Base-by-base conservation (phyloP, 2,329 filamentous ascomycete genomes). In the Niveomyces coronatus region DNA sequence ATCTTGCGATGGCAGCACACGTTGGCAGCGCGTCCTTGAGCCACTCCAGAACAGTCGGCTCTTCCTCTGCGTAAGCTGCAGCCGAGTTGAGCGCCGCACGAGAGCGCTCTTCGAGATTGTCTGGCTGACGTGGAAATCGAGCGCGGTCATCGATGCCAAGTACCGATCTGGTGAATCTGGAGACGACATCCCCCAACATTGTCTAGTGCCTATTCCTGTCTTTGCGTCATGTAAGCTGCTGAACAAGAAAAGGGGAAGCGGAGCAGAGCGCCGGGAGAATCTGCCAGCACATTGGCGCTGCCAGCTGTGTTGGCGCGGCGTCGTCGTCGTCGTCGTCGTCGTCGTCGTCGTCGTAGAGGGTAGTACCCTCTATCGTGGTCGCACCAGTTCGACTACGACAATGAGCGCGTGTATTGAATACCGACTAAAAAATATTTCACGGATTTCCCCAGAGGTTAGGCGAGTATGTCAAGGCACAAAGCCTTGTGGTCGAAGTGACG, bases 21-120 rank as follows among this genome's bases (percentile, higher is more conserved):
- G 61, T 63, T 0, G 82, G 82, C 1, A 64, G 53, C 9, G 76
- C 50, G 4, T 74, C 68, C 7, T 55, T 53, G 22, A 86, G 43
- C 71, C 73, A 85, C 48, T 84, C 79, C 1, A 51, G 47, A 1
- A 74, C 65, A 3, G 75, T 78, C 2, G 82, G 82, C 45, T 86
- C 82, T 3, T 74, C 63, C 51, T 87, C 82, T 30, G 81, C 63
- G 49, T 57, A 60, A 31, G 50, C 41, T n/a, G 53, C 47, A 10
- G 51, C 49, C 2, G 55, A 48, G 9, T 47, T 34, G 9, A 59
- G 46, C 7, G 46, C 39, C 2, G 49, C 39, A 29, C 41, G 46
- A 5, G 55, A 54, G 9, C 48, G 46, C 5, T 46, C 41, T 13
- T 51, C 48, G 5, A 58, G 50, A 37, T 49, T 39, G 4, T 39